A percentile compares a stretch with the other conserved stretches of the same genome.
phyloP scores from a whole-genome alignment of 2,329 filamentous ascomycete species.

The Fusarium lateritium region DNA sequence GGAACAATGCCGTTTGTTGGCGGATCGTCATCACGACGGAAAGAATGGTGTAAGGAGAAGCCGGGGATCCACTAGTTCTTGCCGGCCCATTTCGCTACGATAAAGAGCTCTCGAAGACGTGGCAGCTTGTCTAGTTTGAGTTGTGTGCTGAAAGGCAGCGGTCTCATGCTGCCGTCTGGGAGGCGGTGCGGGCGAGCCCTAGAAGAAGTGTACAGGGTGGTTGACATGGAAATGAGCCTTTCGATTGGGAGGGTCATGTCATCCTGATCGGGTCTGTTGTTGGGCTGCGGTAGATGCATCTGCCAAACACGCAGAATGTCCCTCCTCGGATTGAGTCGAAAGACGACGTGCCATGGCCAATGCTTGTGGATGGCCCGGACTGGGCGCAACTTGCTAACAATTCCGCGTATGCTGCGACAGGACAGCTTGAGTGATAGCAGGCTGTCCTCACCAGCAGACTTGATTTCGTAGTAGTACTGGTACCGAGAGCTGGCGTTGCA shows the following conservation, averaged over 20 bases:
- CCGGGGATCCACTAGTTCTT: neutral
- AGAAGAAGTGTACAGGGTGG: no score
- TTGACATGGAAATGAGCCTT: neutral
- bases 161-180: no score
- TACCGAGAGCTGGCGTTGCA: neutral
- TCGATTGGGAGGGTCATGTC: neutral
- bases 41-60: neutral
- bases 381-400: neutral
- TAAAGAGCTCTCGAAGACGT: neutral
- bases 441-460: neutral
- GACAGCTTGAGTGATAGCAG: neutral
- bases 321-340: neutral
- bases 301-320: constrained; percentile 4
- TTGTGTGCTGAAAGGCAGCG: neutral
- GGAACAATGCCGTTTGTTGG: neutral
- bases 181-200: no score
- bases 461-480: neutral
- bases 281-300: neutral
- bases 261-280: no score
- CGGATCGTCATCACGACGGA: neutral
- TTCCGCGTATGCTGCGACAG: neutral
- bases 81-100: neutral
- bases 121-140: neutral
- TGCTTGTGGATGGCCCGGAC: neutral
- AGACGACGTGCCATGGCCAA: neutral